These are phyloP conservation scores for Colletotrichum noveboracense DNA, from an alignment of 2,329 filamentous ascomycete genomes.

Conservation along the genomic window DNA sequence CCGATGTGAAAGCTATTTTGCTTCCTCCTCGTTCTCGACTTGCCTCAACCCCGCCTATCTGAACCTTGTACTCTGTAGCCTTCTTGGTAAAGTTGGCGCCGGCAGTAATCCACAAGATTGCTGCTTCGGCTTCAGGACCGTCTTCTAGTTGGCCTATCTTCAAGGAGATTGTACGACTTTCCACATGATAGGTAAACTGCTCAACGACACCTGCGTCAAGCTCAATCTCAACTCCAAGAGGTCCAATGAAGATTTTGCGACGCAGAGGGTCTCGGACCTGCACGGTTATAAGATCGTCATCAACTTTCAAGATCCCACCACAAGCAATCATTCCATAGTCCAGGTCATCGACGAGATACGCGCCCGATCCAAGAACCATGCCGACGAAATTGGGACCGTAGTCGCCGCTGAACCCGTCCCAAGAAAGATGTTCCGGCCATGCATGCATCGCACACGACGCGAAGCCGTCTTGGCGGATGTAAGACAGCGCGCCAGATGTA, in stretches of 20 bases:
- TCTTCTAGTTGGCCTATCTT: neutral
- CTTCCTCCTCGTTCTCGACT: neutral
- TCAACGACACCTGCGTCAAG: slow-evolving; percentile 44
- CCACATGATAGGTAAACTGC: slow-evolving; percentile 34
- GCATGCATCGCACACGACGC: slow-evolving; percentile 61
- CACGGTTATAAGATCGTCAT: slow-evolving; percentile 34
- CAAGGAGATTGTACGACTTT: rapidly evolving
- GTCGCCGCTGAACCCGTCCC: slow-evolving; percentile 62
- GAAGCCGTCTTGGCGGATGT: slow-evolving; percentile 61
- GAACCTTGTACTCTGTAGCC: neutral
- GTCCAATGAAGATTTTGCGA: slow-evolving; percentile 51
- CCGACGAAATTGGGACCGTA: slow-evolving; percentile 61
- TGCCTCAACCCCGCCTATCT: neutral
- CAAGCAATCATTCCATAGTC: slow-evolving; percentile 51
- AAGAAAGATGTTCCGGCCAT: slow-evolving; percentile 57
- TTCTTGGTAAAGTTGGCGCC: neutral
- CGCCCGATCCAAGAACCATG: slow-evolving; percentile 51
- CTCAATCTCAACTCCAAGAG: slow-evolving; percentile 43
- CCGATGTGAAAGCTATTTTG: neutral
- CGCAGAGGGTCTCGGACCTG: slow-evolving; percentile 49
- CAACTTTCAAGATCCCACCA: slow-evolving; percentile 43
- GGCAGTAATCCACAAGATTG: neutral
- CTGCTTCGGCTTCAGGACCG: rapidly evolving
- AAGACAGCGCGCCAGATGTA: slow-evolving; percentile 55
- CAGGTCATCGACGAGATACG: slow-evolving; percentile 51